These are phyloP conservation scores for Rhodotorula sp. DNA, from an alignment of 1,284 basidiomycete genomes.

Conservation along the genomic window DNA sequence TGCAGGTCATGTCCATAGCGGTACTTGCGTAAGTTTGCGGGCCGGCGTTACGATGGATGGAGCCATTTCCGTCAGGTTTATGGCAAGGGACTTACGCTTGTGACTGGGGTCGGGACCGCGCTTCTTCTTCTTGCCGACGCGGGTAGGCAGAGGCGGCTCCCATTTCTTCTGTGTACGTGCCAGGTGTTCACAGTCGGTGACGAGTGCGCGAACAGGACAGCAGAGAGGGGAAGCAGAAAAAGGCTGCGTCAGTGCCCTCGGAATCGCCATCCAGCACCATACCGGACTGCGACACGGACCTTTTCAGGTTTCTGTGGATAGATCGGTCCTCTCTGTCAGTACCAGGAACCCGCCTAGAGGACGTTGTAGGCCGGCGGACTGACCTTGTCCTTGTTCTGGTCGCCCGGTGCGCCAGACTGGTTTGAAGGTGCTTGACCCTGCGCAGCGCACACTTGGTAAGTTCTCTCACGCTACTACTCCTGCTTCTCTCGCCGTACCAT, in stretches of 20 bases:
- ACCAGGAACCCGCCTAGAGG: neutral
- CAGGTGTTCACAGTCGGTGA: neutral
- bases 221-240: neutral
- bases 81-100: slow-evolving; percentile 56
- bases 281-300: slow-evolving; percentile 9
- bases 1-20: neutral
- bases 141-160: slow-evolving; percentile 97
- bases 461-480: too few relatives aligned
- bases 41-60: too few relatives aligned
- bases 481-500: neutral
- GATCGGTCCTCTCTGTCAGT: too few relatives aligned
- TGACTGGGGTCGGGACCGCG: slow-evolving; percentile 82
- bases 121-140: slow-evolving; percentile 93
- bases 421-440: slow-evolving; percentile 30
- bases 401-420: slow-evolving; percentile 16
- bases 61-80: neutral
- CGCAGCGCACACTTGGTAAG: neutral
- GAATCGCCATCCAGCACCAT: too few relatives aligned
- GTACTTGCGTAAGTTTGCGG: too few relatives aligned
- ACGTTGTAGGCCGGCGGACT: neutral
- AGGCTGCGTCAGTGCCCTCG: slow-evolving; percentile 29
- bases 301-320: slow-evolving; percentile 37
- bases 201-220: neutral
- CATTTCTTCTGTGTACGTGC: slow-evolving; percentile 67
- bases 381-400: slow-evolving; percentile 44